phyloP scores from a whole-genome alignment of 805 yeast species.

The Myxozyma sirexii region DNA sequence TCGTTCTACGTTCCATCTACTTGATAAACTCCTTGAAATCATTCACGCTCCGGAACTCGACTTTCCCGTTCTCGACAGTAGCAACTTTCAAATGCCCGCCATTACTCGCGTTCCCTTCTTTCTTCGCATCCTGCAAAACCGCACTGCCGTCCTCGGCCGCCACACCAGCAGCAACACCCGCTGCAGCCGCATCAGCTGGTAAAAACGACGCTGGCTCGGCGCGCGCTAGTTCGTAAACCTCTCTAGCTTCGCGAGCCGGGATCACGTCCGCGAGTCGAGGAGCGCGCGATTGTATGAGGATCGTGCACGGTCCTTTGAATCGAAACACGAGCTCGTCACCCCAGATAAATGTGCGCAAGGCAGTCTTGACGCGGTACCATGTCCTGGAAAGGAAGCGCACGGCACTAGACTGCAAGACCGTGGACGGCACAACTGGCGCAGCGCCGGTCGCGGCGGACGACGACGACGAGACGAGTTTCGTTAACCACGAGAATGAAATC shows the following conservation, averaged over 20 bases:
- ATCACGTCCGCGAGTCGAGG: conserved; percentile 36
- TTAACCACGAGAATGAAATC: background rate
- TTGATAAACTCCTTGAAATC: conserved; percentile 35
- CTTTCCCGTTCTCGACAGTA: conserved; percentile 39
- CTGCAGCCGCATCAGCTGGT: conserved; percentile 9
- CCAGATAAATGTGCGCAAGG: conserved; percentile 35
- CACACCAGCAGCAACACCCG: background rate
- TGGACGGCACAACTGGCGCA: background rate
- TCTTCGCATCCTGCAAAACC: background rate
- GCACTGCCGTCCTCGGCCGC: background rate
- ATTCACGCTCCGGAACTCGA: conserved; percentile 36
- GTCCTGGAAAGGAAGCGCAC: conserved; percentile 15
- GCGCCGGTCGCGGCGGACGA: background rate
- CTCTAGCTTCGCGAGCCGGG: conserved; percentile 35
- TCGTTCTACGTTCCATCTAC: background rate
- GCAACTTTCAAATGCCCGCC: conserved; percentile 41
- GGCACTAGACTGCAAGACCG: background rate
- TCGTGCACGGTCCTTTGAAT: conserved; percentile 40
- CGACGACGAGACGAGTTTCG: background rate
- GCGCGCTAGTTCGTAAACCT: conserved; percentile 22
- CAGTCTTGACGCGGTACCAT: conserved; percentile 17
- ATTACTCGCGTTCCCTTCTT: conserved; percentile 29
- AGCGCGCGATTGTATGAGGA: conserved; percentile 39
- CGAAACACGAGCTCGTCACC: conserved; percentile 37
- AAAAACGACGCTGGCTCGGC: conserved; percentile 21